Conservation (phyloP, 768 basidiomycete genomes). For the Cystobasidium onofrii region DNA sequence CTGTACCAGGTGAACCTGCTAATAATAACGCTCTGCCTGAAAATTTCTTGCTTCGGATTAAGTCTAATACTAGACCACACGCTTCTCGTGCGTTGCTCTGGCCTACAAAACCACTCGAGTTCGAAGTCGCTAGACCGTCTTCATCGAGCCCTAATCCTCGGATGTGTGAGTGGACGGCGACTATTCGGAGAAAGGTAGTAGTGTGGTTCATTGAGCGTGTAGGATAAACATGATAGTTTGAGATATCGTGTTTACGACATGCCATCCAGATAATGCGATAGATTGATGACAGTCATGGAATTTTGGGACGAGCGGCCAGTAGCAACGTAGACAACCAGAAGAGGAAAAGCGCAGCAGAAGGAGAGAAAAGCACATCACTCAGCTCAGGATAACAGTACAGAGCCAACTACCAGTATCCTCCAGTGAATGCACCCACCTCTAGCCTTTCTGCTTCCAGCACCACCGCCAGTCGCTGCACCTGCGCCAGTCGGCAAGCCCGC, state of each 20-base stretch:
- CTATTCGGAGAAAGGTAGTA: too few species aligned
- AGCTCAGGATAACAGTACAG: too few species aligned
- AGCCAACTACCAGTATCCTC: too few species aligned
- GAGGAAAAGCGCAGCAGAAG: too few species aligned
- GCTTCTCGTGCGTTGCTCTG: slow-evolving; percentile 87
- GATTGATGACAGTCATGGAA: too few species aligned
- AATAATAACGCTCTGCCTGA: slow-evolving; percentile 84
- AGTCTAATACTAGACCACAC: slow-evolving; percentile 79
- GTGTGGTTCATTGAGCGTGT: not conserved
- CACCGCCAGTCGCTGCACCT: not conserved
- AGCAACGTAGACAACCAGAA: too few species aligned
- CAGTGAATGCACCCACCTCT: slow-evolving; percentile 21
- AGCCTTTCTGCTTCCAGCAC: slow-evolving; percentile 14
- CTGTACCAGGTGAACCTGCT: slow-evolving; percentile 92
- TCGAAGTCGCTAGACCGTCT: slow-evolving; percentile 67
- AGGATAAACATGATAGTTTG: not conserved
- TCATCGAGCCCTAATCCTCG: slow-evolving; percentile 83
- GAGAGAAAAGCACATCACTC: too few species aligned
- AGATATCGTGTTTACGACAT: not conserved
- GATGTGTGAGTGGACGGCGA: slow-evolving; percentile 86
- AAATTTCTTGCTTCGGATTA: slow-evolving; percentile 84
- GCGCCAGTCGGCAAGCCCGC: not conserved
- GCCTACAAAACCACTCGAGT: slow-evolving; percentile 80
- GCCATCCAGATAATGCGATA: too few species aligned
- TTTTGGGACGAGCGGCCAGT: too few species aligned